phyloP scores from a whole-genome alignment of 73 alveolate genomes.

The Uronychia setigera region DNA sequence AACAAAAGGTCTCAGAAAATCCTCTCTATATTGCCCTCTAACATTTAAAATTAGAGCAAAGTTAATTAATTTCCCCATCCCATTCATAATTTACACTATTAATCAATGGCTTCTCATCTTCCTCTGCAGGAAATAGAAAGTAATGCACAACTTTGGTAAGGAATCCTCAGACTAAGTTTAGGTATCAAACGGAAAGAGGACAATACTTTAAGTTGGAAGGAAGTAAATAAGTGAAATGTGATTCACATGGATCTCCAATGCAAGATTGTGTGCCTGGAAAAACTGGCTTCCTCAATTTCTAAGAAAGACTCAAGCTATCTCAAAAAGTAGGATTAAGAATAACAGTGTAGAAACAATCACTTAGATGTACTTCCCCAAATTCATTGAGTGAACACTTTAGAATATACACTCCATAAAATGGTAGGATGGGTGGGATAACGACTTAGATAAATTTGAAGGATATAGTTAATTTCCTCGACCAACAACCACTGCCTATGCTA shows the following conservation, averaged over 20 bases:
- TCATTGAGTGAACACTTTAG: not conserved
- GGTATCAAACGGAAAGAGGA: not conserved
- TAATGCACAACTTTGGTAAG: not conserved
- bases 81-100: not conserved
- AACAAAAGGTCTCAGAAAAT: constrained; percentile 55
- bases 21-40: constrained; percentile 42
- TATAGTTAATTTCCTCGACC: not conserved
- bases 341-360: not conserved
- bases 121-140: not conserved
- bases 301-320: not conserved
- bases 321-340: not conserved
- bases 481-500: not conserved
- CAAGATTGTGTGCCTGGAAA: not conserved
- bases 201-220: not conserved
- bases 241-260: not conserved
- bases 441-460: not conserved
- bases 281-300: not conserved
- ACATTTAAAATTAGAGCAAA: constrained; percentile 1
- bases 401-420: not conserved
- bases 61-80: not conserved
- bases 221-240: not conserved
- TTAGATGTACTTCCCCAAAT: not conserved
- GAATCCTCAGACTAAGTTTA: not conserved
- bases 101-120: not conserved
- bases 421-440: not conserved